Conservation (phyloP, 768 basidiomycete genomes). For the Pseudohyphozyma bogoriensis region DNA sequence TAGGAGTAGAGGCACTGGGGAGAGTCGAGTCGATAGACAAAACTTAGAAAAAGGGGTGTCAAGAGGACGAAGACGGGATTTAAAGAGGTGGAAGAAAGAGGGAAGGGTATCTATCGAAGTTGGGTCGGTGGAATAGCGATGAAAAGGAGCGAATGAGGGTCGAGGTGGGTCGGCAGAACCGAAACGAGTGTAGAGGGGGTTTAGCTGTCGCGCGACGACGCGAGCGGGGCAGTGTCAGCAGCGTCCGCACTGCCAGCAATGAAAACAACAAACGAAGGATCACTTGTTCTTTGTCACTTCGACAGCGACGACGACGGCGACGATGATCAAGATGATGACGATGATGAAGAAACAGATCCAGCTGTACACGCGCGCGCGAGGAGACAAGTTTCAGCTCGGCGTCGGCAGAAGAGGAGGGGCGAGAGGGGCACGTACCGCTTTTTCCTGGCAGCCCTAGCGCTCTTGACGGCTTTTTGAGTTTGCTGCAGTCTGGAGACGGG, state of each 20-base stretch:
- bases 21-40: not conserved
- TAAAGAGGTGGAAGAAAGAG: not conserved
- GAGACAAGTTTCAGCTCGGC: not conserved
- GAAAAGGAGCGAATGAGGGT: not conserved
- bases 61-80: not conserved
- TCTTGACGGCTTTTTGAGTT: conserved; percentile 74
- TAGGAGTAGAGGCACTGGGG: not conserved
- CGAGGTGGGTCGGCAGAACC: not conserved
- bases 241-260: no score
- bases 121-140: not conserved
- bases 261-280: no score
- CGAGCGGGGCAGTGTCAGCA: no score
- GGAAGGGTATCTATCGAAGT: not conserved
- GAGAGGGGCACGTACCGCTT: conserved; percentile 99
- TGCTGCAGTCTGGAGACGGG: conserved; percentile 54
- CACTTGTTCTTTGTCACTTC: conserved; percentile 2
- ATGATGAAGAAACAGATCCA: conserved; percentile 22
- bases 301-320: conserved; percentile 13
- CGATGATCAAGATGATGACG: conserved; percentile 3
- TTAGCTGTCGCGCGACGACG: no score
- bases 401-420: conserved; percentile 46
- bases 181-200: no score
- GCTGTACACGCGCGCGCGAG: not conserved
- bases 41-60: not conserved
- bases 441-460: conserved; percentile 77